Evolutionary conservation across 768 basidiomycete genomes (phyloP).

Genomic region (Symmetrospora coprosmae): DNA sequence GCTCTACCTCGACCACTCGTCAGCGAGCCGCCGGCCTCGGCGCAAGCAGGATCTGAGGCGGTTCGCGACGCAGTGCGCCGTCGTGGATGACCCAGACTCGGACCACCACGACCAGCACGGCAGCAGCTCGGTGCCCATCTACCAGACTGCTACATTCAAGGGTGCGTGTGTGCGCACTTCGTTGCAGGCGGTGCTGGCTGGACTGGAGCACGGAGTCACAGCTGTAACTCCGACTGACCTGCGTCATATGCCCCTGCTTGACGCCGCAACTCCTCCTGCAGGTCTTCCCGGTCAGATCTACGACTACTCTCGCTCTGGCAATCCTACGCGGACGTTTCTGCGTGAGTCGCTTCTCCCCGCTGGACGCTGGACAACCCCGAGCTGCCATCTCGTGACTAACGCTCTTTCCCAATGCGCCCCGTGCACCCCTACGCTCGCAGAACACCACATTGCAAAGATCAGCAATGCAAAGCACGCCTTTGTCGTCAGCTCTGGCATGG

Average conservation of each 20-base stretch:
- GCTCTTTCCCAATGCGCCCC: background rate
- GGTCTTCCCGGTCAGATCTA: too few species aligned
- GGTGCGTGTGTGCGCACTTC: conserved; percentile 63
- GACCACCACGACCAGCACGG: conserved; percentile 86
- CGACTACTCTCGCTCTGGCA: conserved; percentile 88
- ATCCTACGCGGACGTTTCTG: conserved; percentile 87
- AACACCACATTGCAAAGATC: conserved; percentile 94
- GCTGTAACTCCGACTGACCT: too few species aligned
- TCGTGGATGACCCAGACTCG: conserved; percentile 67
- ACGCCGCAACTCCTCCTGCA: too few species aligned
- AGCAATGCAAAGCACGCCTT: conserved; percentile 82
- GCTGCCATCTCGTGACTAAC: background rate
- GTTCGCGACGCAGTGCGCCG: conserved; percentile 42
- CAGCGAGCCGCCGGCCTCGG: background rate
- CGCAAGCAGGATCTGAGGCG: background rate
- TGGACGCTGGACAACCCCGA: background rate
- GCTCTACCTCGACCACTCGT: conserved; percentile 6
- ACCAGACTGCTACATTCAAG: conserved; percentile 96
- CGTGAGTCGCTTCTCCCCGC: conserved; percentile 43
- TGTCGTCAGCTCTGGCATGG: conserved; percentile 93
- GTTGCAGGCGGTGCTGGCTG: too few species aligned
- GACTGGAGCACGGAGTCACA: too few species aligned
- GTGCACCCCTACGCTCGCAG: conserved; percentile 40
- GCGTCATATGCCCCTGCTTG: too few species aligned
- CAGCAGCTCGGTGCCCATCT: conserved; percentile 86